Base-by-base conservation (phyloP, 2,329 filamentous ascomycete genomes). In the Tolypocladium inflatum region DNA sequence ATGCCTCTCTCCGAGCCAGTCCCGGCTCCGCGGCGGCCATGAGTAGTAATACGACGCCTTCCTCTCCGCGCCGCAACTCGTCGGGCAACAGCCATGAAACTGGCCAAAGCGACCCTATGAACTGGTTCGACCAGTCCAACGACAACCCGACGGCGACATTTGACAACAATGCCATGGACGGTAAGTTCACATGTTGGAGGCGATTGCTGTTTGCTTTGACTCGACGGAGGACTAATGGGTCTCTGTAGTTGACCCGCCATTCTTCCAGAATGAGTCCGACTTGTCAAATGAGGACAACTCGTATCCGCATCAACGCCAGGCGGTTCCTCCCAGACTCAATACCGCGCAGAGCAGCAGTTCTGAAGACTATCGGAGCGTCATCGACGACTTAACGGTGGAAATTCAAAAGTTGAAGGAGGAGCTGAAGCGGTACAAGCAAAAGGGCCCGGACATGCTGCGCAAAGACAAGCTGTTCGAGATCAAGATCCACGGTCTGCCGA, bases 401-500 rank as follows among this genome's bases (percentile, higher is more conserved):
- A 95, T 94, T 68, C 89, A 90, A 69, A 86, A 84, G 55, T 71
- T 95, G 60, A 91, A 87, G 73, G 85, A 87, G 63, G 84, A 86
- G 65, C 66, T 95, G 57, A 87, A 83, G 65, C 86, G 83, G 56
- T 89, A 89, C 61, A 87, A 89, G 69, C 85, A 84, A 61, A 74
- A 82, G 33, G 84, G 87, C 2, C 83, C 85, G 21, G 80, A 86
- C 48, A 82, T 87, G 62, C 73, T 92, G 55, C 81, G 86, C 39
- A 84, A 86, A 53, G 89, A 95, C 37, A 91, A 89, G 67, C 72
- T 95, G 0, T 93, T 96, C 64, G 91, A 95, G 68, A 84, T 96
- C 60, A 87, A 89, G 64, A 81, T 92, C 37, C 89, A 94, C 64
- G 85, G 87, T 0, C 71, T 95, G 45, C 82, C 88, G 0, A 79